A percentile compares a stretch with the other conserved stretches of the same genome.
phyloP scores from a whole-genome alignment of 2,329 filamentous ascomycete species.

The Exophiala dermatitidis region DNA sequence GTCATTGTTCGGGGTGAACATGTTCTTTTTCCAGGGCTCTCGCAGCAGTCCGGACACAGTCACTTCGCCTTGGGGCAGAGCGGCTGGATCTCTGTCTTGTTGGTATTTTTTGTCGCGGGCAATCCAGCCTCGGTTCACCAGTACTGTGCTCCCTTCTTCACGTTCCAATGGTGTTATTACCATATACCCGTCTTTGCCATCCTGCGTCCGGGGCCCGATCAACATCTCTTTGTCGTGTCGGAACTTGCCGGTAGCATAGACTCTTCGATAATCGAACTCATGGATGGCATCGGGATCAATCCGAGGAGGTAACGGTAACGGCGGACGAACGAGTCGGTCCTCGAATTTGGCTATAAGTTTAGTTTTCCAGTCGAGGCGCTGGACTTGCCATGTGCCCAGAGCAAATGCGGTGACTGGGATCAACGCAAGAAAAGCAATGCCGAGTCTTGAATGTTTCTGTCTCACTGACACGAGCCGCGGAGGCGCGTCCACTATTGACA shows the following conservation, averaged over 20 bases:
- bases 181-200: conserved; percentile 83
- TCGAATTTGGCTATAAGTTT: conserved; percentile 86
- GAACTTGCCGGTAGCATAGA: conserved; percentile 65
- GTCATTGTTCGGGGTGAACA: conserved; percentile 87
- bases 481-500: conserved; percentile 80
- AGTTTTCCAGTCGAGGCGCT: conserved; percentile 88
- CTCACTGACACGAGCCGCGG: conserved; percentile 69
- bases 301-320: conserved; percentile 74
- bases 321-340: conserved; percentile 78
- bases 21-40: conserved; percentile 93
- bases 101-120: conserved; percentile 64
- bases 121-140: conserved; percentile 92
- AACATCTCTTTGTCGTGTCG: conserved; percentile 94
- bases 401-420: conserved; percentile 88
- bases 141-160: conserved; percentile 57
- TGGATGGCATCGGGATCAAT: conserved; percentile 73
- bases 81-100: conserved; percentile 50
- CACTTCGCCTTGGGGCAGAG: conserved; percentile 63
- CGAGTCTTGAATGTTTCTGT: conserved; percentile 50
- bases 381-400: conserved; percentile 91
- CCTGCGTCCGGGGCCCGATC: conserved; percentile 78
- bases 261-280: conserved; percentile 87
- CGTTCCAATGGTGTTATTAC: conserved; percentile 88
- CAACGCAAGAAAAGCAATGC: conserved; percentile 47
- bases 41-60: conserved; percentile 76